Base-by-base conservation (phyloP, 2,329 filamentous ascomycete genomes). In the Cladosporium sphaerospermum region DNA sequence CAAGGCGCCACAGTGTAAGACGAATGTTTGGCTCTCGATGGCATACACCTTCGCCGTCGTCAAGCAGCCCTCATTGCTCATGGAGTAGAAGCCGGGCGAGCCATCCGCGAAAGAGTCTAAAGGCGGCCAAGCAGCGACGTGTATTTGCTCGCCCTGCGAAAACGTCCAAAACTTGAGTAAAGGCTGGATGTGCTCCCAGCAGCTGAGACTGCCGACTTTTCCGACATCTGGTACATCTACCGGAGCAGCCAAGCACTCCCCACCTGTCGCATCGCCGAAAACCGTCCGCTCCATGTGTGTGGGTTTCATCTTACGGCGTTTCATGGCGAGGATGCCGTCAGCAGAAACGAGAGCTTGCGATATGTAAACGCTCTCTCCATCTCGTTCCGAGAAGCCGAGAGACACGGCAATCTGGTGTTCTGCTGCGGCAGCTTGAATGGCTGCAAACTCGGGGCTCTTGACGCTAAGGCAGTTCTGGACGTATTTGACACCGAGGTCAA, bases 11-110 rank as follows among this genome's bases (percentile, higher is more conserved):
- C 67, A 67, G 57, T 81, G 78, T 3, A 83, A 71, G 0, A 84
- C 80, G 54, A 77, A 84, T 0, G 76, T 65, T 6, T 71, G 69
- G 2, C 76, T 74, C 61, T 84, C 81, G 5, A 83, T 75, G 1
- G 81, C 80, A 57, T 82, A 82, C 0, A 74, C 72, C 56, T 77
- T 77, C 0, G 78, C 75, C 80, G 41, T 16, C 10, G 31, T 51
- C 6, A 41, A 43, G 28, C 47, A 51, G 4, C 47, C 67, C 56
- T 73, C 68, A 10, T 63, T 59, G 7, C 62, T 67, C 69, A 73
- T 71, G 16, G 63, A 66, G 36, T 59, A 73, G 41, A 72, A 59
- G 0, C 60, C 68, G 7, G 64, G 61, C 10, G 61, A 63, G 4
- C 58, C 64, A 2, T 64, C 52, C 34, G 62, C 61, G 44, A 62